Conservation (phyloP, 75 land plant species). For the Pinus taeda region DNA sequence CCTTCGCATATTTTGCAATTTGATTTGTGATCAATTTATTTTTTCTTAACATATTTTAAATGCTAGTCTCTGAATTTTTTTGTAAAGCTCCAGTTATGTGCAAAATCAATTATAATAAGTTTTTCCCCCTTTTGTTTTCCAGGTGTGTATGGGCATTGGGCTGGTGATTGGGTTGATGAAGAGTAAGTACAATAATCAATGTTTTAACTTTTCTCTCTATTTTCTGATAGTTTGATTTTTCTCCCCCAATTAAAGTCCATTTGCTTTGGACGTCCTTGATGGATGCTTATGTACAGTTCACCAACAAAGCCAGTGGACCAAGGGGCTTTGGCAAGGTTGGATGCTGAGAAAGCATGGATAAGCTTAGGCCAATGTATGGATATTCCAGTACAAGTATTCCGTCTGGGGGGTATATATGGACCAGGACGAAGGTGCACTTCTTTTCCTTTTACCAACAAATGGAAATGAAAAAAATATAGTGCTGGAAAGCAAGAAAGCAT, state of each 20-base stretch:
- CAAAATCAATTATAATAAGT: not conserved
- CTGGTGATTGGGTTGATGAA: constrained; percentile 91
- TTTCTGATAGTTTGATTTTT: not conserved
- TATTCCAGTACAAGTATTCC: constrained; percentile 50
- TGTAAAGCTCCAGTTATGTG: too few species aligned
- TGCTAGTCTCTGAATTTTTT: too few species aligned
- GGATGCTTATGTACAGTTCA: constrained; percentile 28
- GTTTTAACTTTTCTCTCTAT: not conserved
- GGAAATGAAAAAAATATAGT: not conserved
- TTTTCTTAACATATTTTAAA: too few species aligned
- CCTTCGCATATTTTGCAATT: too few species aligned
- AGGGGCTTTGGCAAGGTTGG: constrained; percentile 43
- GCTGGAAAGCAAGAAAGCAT: not conserved
- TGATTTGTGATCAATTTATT: too few species aligned
- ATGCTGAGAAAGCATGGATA: constrained; percentile 80
- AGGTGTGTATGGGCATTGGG: constrained; percentile 93
- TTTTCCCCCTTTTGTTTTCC: not conserved
- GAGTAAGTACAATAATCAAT: constrained; percentile 39
- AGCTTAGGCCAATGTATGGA: constrained; percentile 35
- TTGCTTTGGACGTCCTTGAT: not conserved
- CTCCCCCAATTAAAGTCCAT: not conserved
- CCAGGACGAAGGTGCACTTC: constrained; percentile 85
- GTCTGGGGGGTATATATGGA: constrained; percentile 95
- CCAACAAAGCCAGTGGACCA: constrained; percentile 43
- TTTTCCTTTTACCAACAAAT: not conserved